These are phyloP conservation scores for Thermothielavioides terrestris DNA, from an alignment of 495 filamentous ascomycete genomes.

Conservation along the genomic window DNA sequence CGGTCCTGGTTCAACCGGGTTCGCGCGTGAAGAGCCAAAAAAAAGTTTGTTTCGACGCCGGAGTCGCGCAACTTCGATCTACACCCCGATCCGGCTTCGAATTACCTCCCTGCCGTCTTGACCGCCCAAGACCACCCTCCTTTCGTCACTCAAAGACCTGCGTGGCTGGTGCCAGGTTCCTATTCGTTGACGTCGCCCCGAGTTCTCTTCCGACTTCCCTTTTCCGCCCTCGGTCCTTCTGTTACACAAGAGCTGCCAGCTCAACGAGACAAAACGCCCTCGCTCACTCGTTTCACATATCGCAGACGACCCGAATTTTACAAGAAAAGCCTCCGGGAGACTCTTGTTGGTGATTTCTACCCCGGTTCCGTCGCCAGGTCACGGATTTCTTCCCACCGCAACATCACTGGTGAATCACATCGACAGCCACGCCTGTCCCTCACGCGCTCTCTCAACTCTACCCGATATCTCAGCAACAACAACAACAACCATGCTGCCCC, in stretches of 20 bases:
- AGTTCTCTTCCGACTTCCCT: neutral
- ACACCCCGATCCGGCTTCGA: constrained; percentile 3
- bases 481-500: constrained; percentile 8
- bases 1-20: too few species aligned
- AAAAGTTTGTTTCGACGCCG: constrained; percentile 15
- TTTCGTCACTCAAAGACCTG: neutral
- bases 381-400: neutral
- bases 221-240: neutral
- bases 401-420: neutral
- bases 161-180: neutral
- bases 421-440: neutral
- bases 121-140: constrained; percentile 4
- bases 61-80: constrained; percentile 8
- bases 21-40: constrained; percentile 16
- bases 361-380: neutral
- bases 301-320: neutral
- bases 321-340: neutral
- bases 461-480: neutral
- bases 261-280: constrained; percentile 4
- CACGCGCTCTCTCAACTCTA: constrained; percentile 1
- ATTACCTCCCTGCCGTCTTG: neutral
- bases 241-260: constrained; percentile 9
- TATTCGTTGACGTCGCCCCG: neutral
- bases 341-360: neutral
- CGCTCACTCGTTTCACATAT: constrained; percentile 3